phyloP scores from a whole-genome alignment of 495 filamentous ascomycete species.

The Penicillium flavigenum region DNA sequence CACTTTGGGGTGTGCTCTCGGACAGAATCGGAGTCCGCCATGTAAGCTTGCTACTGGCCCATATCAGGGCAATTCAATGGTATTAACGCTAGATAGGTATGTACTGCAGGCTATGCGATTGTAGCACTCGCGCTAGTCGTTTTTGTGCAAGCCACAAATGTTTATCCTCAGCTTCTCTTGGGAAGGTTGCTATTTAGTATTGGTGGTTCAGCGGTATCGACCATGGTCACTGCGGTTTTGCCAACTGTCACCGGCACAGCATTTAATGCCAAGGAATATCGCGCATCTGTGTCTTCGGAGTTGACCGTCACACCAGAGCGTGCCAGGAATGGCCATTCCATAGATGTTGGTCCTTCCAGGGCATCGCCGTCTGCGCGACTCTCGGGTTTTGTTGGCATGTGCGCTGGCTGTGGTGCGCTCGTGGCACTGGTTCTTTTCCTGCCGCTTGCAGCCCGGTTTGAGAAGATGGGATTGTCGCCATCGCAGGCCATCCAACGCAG shows the following conservation, averaged over 20 bases:
- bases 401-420: constrained; percentile 88
- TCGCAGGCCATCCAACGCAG: constrained; percentile 69
- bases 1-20: constrained; percentile 86
- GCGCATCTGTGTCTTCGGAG: constrained; percentile 60
- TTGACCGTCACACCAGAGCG: constrained; percentile 61
- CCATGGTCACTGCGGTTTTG: constrained; percentile 96
- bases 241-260: constrained; percentile 71
- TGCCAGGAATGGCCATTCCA: constrained; percentile 26
- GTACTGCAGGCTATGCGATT: constrained; percentile 73
- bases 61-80: not conserved
- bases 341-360: constrained; percentile 13
- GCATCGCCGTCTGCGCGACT: constrained; percentile 57
- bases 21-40: constrained; percentile 82
- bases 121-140: constrained; percentile 73
- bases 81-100: constrained; percentile 51
- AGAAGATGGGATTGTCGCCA: constrained; percentile 62
- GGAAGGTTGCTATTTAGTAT: constrained; percentile 85
- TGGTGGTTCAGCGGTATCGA: constrained; percentile 86
- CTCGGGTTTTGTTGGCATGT: constrained; percentile 87
- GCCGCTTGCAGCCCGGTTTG: constrained; percentile 78
- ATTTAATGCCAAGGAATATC: constrained; percentile 17
- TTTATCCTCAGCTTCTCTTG: constrained; percentile 87
- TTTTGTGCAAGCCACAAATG: constrained; percentile 80
- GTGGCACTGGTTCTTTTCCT: constrained; percentile 79
- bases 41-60: constrained; percentile 37